Evolutionary conservation across 2,329 filamentous ascomycete species (phyloP), one percentile per base, ranked within the genome.

Genomic region (Cladophialophora psammophila): DNA sequence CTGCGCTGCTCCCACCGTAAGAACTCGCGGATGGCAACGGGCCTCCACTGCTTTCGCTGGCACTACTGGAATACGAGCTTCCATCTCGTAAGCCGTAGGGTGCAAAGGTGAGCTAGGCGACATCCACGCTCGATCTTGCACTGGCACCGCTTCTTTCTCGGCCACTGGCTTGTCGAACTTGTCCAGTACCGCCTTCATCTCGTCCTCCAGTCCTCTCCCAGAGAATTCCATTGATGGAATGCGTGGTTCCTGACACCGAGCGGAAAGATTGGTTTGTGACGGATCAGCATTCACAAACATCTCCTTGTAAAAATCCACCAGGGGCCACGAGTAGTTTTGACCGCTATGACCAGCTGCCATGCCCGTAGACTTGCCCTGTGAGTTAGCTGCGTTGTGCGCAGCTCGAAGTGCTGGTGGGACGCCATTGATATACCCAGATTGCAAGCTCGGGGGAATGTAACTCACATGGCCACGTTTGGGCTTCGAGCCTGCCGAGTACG

Each of bases 251-350:
- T 69, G 68, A 40, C 67, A 50, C 26, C 42, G 57, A 7, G 26
- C 8, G 20, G 59, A 52, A 20, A 52, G 18, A 20, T 26, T 53
- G 8, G 59, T 13, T 35, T 67, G 60, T 8, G 64, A 55, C 18
- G 63, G 61, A 15, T 67, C 38, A 13, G 59, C 55, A 45, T 69
- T 69, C 53, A 69, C 32, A 31, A 69, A 69, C 20, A 69, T 40
- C 20, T 66, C 68, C 35, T 69, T 38, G n/a, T 57, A 35, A 32
- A 67, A 63, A 40, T 69, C 68, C 36, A 69, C 65, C 54, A 67
- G 54, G 3, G 68, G 68, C 61, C 65, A 65, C 26, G 42, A 45
- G 34, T 69, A 69, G 31, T 20, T 36, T 18, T 50, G 45, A 26
- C 45, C 26, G 20, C 18, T 3, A 26, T 26, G 18, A 50, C 34